Conservation (phyloP, 2,329 filamentous ascomycete genomes). For the Lithohypha guttulata region DNA sequence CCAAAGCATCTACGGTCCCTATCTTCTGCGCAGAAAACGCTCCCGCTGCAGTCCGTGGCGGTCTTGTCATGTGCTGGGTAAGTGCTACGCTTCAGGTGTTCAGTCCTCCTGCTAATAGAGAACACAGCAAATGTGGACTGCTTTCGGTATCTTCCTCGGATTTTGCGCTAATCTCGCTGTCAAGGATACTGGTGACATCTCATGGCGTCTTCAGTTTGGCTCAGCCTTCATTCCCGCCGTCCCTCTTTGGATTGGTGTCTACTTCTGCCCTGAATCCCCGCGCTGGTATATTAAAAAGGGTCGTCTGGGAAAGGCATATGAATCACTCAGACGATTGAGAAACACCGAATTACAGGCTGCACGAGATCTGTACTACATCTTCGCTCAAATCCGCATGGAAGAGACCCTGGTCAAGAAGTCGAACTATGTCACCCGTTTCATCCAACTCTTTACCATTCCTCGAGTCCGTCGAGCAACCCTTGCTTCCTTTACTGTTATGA, state of each 20-base stretch:
- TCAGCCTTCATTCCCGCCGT: constrained; percentile 56
- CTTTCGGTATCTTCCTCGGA: constrained; percentile 28
- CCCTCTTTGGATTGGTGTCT: constrained; percentile 48
- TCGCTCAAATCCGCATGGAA: constrained; percentile 39
- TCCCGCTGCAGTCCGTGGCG: constrained; percentile 58
- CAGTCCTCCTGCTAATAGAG: constrained; percentile 38
- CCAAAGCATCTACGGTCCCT: constrained; percentile 64
- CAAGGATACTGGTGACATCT: constrained; percentile 46
- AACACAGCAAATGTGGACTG: constrained; percentile 56
- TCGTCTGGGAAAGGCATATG: constrained; percentile 50
- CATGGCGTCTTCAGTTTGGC: constrained; percentile 54
- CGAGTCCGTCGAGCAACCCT: constrained; percentile 36
- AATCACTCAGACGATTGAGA: constrained; percentile 46
- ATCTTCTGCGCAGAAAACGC: constrained; percentile 67
- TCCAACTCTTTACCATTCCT: constrained; percentile 31
- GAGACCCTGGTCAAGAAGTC: constrained; percentile 28
- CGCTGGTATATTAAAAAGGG: constrained; percentile 60
- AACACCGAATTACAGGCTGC: constrained; percentile 48
- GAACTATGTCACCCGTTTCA: constrained; percentile 40
- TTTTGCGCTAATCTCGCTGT: constrained; percentile 55
- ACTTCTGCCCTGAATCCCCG: constrained; percentile 51
- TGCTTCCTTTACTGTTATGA: constrained; percentile 25
- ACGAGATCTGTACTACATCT: constrained; percentile 49
- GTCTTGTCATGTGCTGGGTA: constrained; percentile 68
- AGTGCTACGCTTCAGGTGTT: background rate